Conservation (phyloP, 1,284 basidiomycete genomes). For the Ustilago trichophora region DNA sequence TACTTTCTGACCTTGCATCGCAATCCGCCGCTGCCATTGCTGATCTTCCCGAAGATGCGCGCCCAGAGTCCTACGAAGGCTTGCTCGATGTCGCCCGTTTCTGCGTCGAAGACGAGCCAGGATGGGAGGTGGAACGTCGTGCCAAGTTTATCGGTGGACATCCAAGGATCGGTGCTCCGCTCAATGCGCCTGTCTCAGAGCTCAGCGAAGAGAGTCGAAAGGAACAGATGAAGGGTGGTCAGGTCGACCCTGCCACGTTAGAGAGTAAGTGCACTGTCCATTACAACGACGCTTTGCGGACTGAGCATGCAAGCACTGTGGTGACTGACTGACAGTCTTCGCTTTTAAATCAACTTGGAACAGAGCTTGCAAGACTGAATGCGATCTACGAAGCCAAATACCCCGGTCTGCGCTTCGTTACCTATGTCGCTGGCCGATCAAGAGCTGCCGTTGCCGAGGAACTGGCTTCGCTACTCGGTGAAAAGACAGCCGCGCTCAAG, state of each 20-base stretch:
- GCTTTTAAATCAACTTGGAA: too few relatives aligned
- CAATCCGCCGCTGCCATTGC: conserved; percentile 56
- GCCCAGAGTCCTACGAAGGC: conserved; percentile 62
- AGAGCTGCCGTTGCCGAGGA: conserved; percentile 69
- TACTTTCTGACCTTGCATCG: conserved; percentile 34
- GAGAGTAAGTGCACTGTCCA: conserved; percentile 34
- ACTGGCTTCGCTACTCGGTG: conserved; percentile 44
- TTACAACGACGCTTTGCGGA: too few relatives aligned
- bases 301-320: too few relatives aligned
- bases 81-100: conserved; percentile 64
- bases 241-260: conserved; percentile 46
- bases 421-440: conserved; percentile 67
- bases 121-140: conserved; percentile 46
- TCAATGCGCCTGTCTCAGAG: conserved; percentile 32
- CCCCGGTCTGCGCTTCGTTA: conserved; percentile 62
- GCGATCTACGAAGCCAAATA: conserved; percentile 58
- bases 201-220: conserved; percentile 53
- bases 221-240: conserved; percentile 52
- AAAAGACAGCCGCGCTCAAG: conserved; percentile 21
- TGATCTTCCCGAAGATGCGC: conserved; percentile 56
- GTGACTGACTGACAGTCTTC: conserved; percentile 3
- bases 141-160: conserved; percentile 54
- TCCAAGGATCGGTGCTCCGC: conserved; percentile 53
- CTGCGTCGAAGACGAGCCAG: conserved; percentile 65
- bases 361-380: conserved; percentile 54